Conservation (phyloP, 106 monocot species). For the Vanilla planifolia region DNA sequence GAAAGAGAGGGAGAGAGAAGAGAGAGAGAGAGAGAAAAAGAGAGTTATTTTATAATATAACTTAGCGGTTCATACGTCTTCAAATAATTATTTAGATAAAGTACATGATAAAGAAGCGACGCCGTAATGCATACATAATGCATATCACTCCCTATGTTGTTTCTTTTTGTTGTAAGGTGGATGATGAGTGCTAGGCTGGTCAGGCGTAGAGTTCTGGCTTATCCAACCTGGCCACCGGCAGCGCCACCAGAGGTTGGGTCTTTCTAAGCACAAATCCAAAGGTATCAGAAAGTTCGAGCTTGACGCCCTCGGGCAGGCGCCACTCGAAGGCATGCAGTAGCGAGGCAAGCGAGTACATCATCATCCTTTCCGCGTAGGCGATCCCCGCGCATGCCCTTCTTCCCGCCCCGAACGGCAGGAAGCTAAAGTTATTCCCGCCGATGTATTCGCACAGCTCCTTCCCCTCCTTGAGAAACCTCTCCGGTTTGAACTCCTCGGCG, state of each 20-base stretch:
- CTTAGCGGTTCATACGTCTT: too few relatives aligned
- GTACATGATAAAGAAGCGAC: too few relatives aligned
- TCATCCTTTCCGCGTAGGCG: constrained; percentile 32
- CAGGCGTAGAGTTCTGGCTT: neutral
- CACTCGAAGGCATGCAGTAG: constrained; percentile 43
- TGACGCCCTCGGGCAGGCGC: constrained; percentile 13
- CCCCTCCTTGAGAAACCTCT: constrained; percentile 10
- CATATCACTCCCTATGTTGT: too few relatives aligned
- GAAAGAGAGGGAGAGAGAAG: too few relatives aligned
- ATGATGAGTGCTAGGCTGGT: too few relatives aligned
- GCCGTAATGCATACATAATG: too few relatives aligned
- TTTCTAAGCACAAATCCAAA: constrained; percentile 33
- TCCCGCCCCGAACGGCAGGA: constrained; percentile 32
- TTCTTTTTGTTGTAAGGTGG: too few relatives aligned
- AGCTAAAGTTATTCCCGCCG: constrained; percentile 23
- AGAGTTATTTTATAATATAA: too few relatives aligned
- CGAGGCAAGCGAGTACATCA: constrained; percentile 9
- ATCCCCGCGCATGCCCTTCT: constrained; percentile 47
- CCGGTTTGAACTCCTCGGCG: constrained; percentile 24
- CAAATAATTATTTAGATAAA: too few relatives aligned
- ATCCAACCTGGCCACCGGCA: constrained; percentile 17
- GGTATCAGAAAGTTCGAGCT: constrained; percentile 29
- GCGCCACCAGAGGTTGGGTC: constrained; percentile 18
- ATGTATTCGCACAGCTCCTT: constrained; percentile 5
- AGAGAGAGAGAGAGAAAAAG: too few relatives aligned